Conservation (phyloP, 2,329 filamentous ascomycete species). For the Fusarium sp. region DNA sequence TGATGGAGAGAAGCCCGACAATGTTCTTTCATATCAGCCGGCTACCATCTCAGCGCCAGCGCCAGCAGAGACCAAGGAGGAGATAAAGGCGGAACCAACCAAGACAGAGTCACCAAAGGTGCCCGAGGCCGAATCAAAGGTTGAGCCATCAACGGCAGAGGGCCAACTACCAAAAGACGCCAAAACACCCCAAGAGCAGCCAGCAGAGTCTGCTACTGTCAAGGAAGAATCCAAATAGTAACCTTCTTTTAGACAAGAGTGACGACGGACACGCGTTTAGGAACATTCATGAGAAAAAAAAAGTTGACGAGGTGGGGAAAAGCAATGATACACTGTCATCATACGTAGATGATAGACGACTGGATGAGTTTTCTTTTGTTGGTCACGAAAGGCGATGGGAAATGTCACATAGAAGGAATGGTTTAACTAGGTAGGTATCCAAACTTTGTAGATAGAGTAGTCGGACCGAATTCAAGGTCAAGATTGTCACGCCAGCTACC, state of each 20-base stretch:
- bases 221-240: constrained; percentile 15
- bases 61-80: background rate
- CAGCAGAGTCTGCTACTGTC: background rate
- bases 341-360: constrained; percentile 16
- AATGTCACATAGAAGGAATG: constrained; percentile 11
- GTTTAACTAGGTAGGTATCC: background rate
- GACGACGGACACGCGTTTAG: background rate
- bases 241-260: background rate
- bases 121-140: background rate
- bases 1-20: background rate
- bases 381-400: constrained; percentile 18
- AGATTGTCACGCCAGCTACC: background rate
- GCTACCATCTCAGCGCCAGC: background rate
- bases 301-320: background rate
- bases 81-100: background rate
- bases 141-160: background rate
- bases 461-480: constrained; percentile 5
- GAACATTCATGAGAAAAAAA: background rate
- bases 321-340: constrained; percentile 9
- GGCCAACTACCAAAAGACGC: background rate
- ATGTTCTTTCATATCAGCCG: background rate
- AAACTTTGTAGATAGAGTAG: background rate
- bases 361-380: constrained; percentile 36
- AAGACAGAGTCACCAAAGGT: constrained; percentile 10
- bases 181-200: background rate